Base-by-base conservation (phyloP, 495 filamentous ascomycete genomes). In the Lepraria neglecta region DNA sequence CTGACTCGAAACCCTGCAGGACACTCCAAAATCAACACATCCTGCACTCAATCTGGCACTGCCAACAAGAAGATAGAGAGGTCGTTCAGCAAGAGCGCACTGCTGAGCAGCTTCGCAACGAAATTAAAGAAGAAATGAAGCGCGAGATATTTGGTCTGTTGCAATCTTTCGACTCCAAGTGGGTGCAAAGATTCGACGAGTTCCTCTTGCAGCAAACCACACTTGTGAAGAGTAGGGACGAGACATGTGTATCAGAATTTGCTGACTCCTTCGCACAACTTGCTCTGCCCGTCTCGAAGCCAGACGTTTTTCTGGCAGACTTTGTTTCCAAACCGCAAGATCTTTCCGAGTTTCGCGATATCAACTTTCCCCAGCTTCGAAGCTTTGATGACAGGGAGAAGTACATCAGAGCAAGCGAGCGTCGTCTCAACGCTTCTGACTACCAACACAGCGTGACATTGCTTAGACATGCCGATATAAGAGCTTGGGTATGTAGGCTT, bases 121-220 rank as follows among this genome's bases (percentile, higher is more conserved):
- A 64, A 21, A 46, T 64, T n/a, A 59, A 35, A 30, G 62, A 60
- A n/a, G 50, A 64, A 19, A 60, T 60, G 28, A 60, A 56, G 51
- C 54, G 17, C 1, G 46, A 57, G 45, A 58, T 61, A 11, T 50
- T 28, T 9, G 58, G 15, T 17, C 35, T 61, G 28, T 45, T 65
- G 17, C 28, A 55, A 21, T 33, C 24, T 14, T 60, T 60, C 14
- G 19, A 60, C 12, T 27, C 48, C 11, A 60, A 55, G 38, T 53
- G 28, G 59, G 46, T 65, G n/a, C 58, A 65, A 9, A 54, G 58
- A 33, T 62, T 65, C 45, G 63, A 65, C 12, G 63, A 64, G 47
- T n/a, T 64, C 5, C 14, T 59, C 3, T 45, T 56, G 27, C 61
- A 59, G 38, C 55, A 64, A n/a, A 53, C 46, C 12, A 27, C 30